Base-by-base conservation (phyloP, 768 basidiomycete genomes). In the Paxillus ammoniavirescens region DNA sequence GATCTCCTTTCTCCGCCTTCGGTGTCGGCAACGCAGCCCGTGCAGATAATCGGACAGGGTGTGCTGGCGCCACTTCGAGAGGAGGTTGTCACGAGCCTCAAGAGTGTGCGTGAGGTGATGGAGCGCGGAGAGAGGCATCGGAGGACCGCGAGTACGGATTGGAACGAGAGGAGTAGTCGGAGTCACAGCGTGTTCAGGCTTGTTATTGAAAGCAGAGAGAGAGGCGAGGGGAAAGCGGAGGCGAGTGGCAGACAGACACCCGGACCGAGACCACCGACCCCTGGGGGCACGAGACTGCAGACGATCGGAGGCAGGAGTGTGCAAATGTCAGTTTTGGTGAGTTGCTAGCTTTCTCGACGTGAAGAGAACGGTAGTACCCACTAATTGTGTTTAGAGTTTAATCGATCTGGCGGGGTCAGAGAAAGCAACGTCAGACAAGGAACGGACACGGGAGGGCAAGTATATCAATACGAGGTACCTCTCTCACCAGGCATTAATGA, bases 381-480 rank as follows among this genome's bases (percentile, higher is more conserved):
- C 43, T 43, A 33, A 43, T 8, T 37, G 30, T 14, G 8, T 55
- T 3, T 59, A 93, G 90, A 93, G 89, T 67, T 75, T 97, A 45
- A 97, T 97, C 54, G 94, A 99, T 77, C 77, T 99, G 10, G 97
- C 97, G 47, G 97, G 97, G 4, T 96, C 93, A 0, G 97, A 99
- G 67, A 93, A 88, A 66, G 96, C 95, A 0, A 98, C 95, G 0
- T 91, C 89, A 1, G 93, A 95, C 69, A 96, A 95, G 68, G 94
- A 98, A 53, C 77, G 97, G 42, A 93, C 93, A n/a, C 81, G 89
- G 42, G 97, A 99, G 69, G 97, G 96, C 12, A 92, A 90, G 65
- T 96, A 94, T 65, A 99, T 98, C 73, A 99, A 99, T 64, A 91
- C 89, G 4, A 89, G 87, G 87, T 85, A 23, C 8, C 65, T 57